Percentiles rank a stretch among this genome's conserved stretches.
Conservation (phyloP, 306 rosid genomes). For the Potentilla sterilis region DNA sequence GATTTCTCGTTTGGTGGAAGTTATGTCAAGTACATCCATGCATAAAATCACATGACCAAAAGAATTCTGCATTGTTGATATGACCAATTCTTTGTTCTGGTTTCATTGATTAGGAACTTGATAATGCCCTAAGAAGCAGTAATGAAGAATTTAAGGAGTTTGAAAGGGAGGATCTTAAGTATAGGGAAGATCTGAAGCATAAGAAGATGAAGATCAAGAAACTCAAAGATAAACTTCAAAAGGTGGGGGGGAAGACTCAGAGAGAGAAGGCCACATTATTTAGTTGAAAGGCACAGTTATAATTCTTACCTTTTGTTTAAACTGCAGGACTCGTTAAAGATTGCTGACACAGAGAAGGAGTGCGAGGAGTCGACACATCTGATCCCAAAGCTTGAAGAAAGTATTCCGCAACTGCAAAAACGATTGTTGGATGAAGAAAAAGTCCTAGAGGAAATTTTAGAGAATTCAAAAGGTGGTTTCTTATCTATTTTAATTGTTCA, state of each 20-base stretch:
- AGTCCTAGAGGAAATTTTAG: constrained; percentile 74
- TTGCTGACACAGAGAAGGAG: constrained; percentile 58
- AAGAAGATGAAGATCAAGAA: constrained; percentile 80
- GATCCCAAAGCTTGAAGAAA: constrained; percentile 79
- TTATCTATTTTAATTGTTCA: neutral
- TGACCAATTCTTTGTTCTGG: constrained; percentile 18
- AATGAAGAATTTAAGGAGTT: constrained; percentile 91
- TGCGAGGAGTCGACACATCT: constrained; percentile 62
- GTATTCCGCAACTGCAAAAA: constrained; percentile 70
- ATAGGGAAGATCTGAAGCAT: constrained; percentile 85
- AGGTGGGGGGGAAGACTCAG: constrained; percentile 50
- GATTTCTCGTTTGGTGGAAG: neutral
- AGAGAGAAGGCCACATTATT: constrained; percentile 26
- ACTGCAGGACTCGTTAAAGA: constrained; percentile 74
- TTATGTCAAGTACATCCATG: neutral
- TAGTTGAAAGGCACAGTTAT: constrained; percentile 3
- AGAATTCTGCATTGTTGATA: neutral
- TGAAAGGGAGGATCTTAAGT: constrained; percentile 92
- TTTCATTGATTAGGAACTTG: constrained; percentile 62
- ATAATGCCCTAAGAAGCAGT: constrained; percentile 67
- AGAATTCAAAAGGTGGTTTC: constrained; percentile 66
- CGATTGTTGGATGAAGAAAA: constrained; percentile 71
- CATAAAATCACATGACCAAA: neutral
- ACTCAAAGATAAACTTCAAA: constrained; percentile 76
- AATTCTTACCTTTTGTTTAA: constrained; percentile 25